Conservation (phyloP, 805 yeast genomes). For the Candida lessepsii region DNA sequence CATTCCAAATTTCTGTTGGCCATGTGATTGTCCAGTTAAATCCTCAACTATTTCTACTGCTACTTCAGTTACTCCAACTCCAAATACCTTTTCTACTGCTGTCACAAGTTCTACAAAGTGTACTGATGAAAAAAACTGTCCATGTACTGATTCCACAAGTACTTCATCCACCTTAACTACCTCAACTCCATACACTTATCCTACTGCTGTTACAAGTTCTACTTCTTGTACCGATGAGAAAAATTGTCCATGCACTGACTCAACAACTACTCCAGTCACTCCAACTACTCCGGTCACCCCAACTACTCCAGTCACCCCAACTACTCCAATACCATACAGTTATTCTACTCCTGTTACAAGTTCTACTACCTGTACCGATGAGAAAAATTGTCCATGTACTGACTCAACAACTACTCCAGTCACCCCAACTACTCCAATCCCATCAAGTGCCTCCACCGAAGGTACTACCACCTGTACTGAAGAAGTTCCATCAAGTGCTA, state of each 20-base stretch:
- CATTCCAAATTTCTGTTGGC: slow-evolving; percentile 16
- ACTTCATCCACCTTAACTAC: not conserved
- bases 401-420: slow-evolving; percentile 2
- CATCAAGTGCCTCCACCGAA: too few species aligned
- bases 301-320: not conserved
- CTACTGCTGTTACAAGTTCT: not conserved
- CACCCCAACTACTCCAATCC: too few species aligned
- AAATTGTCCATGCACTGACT: slow-evolving; percentile 1
- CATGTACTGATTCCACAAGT: slow-evolving; percentile 3
- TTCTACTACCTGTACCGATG: too few species aligned
- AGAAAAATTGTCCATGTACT: not conserved
- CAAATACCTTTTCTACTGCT: not conserved
- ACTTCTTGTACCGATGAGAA: too few species aligned
- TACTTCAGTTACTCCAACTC: not conserved
- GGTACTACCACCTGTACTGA: too few species aligned
- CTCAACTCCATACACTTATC: not conserved
- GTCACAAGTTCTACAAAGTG: not conserved
- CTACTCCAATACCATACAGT: not conserved
- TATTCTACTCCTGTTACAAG: not conserved
- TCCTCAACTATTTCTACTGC: too few species aligned
- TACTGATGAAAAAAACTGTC: too few species aligned
- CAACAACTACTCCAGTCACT: too few species aligned
- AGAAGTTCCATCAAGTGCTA: too few species aligned
- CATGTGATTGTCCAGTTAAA: slow-evolving; percentile 15
- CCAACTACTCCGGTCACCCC: too few species aligned